Base-by-base conservation (phyloP, 2,329 filamentous ascomycete genomes). In the Plenodomus tracheiphilus region DNA sequence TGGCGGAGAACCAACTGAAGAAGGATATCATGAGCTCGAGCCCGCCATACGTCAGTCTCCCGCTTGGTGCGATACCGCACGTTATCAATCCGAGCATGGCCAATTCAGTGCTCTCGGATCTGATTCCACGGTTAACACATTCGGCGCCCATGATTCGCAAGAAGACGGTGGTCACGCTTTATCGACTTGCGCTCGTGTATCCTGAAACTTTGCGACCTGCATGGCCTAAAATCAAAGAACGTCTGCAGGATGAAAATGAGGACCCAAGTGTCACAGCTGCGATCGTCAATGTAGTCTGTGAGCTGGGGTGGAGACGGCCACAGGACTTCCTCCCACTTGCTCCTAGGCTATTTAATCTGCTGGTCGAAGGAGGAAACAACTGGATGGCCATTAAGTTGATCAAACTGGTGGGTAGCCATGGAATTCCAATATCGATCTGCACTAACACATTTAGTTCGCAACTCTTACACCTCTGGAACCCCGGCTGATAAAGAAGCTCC, bases 341-440 rank as follows among this genome's bases (percentile, higher is more conserved):
- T 0, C 94, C 94, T 8, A 82, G 94, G 49, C 75, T 99, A 20
- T 99, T 97, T 64, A 92, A 97, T 68, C 80, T 99, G 16, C 78
- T 99, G 20, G 92, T 97, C 11, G 88, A 95, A 52, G 87, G 91
- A 47, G 88, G 88, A 32, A 97, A 99, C 74, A 99, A 99, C 73
- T 99, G 94, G 94, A 97, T 99, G 93, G 92, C 92, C 50, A 99
- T 99, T 70, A 99, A 99, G 72, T 84, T 99, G 54, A 97, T 99
- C 71, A 99, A 99, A 75, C 81, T 99, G 55, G 90, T 93, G 72
- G 59, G 83, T 76, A 11, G 30, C 9, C 11, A 22, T n/a, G 4
- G 19, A 10, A 16, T 3, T 17, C 10, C n/a, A 19, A 16, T 10
- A 13, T 18, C 8, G 9, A 19, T 13, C 9, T 18, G 11, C 21